phyloP scores from a whole-genome alignment of 2,329 filamentous ascomycete genomes.

The Clarireedia paspali region DNA sequence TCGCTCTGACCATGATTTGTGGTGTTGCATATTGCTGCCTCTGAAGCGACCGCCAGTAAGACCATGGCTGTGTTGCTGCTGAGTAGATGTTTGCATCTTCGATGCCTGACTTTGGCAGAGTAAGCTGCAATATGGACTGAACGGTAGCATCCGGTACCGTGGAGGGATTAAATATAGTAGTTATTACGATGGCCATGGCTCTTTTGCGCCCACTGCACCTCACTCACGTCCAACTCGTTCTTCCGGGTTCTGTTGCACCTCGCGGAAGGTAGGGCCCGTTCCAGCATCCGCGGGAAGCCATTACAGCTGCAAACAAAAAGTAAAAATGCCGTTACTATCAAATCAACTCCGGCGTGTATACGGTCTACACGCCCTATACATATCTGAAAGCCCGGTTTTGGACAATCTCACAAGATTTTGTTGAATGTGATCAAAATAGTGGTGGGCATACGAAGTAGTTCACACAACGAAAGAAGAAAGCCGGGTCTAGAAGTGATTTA shows the following conservation, averaged over 20 bases:
- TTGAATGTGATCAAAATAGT: background rate
- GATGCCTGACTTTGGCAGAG: background rate
- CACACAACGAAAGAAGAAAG: background rate
- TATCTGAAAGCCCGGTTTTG: no score
- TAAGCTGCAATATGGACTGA: background rate
- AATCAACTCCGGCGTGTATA: no score
- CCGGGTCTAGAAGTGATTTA: background rate
- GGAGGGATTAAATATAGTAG: background rate
- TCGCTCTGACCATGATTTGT: background rate
- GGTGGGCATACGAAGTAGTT: background rate
- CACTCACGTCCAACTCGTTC: background rate
- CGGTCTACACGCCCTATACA: no score
- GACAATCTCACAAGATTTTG: background rate
- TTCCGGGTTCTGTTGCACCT: background rate
- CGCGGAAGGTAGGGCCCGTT: conserved; percentile 14
- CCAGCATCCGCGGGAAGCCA: background rate
- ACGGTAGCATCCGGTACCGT: background rate
- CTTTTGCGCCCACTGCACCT: background rate
- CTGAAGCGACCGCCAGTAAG: background rate
- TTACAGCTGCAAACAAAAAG: conserved; percentile 6
- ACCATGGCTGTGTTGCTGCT: background rate
- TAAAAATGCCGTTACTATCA: background rate
- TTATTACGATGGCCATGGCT: background rate
- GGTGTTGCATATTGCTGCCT: background rate
- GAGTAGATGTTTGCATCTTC: no score